Conservation (phyloP, 2,329 filamentous ascomycete genomes). For the Trichophyton verrucosum region DNA sequence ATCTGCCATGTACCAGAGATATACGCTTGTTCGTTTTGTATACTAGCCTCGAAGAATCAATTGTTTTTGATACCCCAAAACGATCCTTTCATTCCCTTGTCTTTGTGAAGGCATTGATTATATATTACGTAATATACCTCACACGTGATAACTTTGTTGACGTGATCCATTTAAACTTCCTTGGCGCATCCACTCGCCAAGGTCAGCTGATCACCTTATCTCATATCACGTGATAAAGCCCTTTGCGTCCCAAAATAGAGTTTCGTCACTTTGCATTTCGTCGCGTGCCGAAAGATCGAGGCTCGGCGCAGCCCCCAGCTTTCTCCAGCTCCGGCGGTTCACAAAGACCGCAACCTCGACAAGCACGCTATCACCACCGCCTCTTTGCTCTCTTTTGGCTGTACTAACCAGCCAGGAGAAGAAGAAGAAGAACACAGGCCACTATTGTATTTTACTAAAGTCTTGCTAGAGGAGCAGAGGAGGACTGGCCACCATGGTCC, state of each 20-base stretch:
- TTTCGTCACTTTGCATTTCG: neutral
- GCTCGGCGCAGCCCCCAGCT: neutral
- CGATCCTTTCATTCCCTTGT: too few species aligned
- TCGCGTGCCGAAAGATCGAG: neutral
- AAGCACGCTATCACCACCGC: neutral
- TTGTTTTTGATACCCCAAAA: too few species aligned
- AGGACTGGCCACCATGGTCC: constrained; percentile 46
- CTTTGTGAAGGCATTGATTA: too few species aligned
- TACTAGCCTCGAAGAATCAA: neutral
- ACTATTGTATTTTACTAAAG: neutral
- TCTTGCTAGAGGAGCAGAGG: neutral
- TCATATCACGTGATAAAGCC: neutral
- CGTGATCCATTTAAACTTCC: neutral
- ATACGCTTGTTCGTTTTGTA: neutral
- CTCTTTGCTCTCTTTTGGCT: neutral
- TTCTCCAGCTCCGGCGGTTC: neutral
- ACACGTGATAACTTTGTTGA: neutral
- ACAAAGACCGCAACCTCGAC: neutral
- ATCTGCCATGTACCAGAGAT: neutral
- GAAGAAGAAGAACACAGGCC: neutral
- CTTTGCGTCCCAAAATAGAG: neutral
- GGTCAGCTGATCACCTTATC: constrained; percentile 1
- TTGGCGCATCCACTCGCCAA: neutral
- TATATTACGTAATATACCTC: neutral
- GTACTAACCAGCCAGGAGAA: neutral